Percentiles rank a stretch among this genome's conserved stretches.
Conservation (phyloP, 306 rosid genomes). For the Macrotyloma uniflorum region DNA sequence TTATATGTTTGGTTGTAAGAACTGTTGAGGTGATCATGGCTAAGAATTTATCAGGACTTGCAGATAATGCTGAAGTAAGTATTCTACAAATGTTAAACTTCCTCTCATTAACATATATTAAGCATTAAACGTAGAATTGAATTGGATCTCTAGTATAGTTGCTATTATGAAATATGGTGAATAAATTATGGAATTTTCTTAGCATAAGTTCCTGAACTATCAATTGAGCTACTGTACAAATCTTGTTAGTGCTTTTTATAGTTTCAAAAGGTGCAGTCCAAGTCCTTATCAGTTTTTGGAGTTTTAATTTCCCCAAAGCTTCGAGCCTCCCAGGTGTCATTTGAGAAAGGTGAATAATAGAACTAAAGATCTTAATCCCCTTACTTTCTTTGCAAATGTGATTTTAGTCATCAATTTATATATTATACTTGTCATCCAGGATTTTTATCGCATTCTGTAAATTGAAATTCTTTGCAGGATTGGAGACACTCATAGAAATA, state of each 20-base stretch:
- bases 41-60: slow-evolving; percentile 36
- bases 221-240: slow-evolving; percentile 22
- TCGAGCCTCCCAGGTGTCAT: slow-evolving; percentile 80
- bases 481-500: slow-evolving; percentile 72
- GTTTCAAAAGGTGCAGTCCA: slow-evolving; percentile 58
- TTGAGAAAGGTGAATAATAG: slow-evolving; percentile 67
- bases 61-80: slow-evolving; percentile 56
- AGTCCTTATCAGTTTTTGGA: slow-evolving; percentile 54
- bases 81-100: slow-evolving; percentile 18
- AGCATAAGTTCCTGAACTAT: neutral
- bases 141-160: too few species aligned
- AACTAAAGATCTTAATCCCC: slow-evolving; percentile 17
- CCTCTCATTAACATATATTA: neutral
- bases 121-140: slow-evolving; percentile 13
- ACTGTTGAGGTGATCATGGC: slow-evolving; percentile 39
- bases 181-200: slow-evolving; percentile 18
- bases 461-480: slow-evolving; percentile 60
- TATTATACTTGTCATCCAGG: slow-evolving; percentile 25
- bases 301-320: slow-evolving; percentile 90
- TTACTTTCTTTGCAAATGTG: neutral
- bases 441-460: slow-evolving; percentile 29
- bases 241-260: slow-evolving; percentile 36
- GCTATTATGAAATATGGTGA: slow-evolving; percentile 15
- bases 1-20: slow-evolving; percentile 32
- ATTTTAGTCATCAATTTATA: slow-evolving; percentile 2